Conservation (phyloP, 805 yeast species). For the Candida fluviatilis region DNA sequence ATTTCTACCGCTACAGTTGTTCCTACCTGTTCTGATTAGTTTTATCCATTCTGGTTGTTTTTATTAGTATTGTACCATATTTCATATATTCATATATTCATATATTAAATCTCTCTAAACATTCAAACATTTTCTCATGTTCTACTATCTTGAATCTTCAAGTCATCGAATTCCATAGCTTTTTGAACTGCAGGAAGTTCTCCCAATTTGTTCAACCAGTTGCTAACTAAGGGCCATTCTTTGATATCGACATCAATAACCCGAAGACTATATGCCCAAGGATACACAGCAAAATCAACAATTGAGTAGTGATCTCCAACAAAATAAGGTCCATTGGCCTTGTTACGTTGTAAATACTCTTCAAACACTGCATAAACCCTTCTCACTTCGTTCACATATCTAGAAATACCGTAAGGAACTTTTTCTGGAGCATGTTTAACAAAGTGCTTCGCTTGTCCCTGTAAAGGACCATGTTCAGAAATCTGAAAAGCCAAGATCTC, state of each 20-base stretch:
- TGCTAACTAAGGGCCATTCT: conserved; percentile 35
- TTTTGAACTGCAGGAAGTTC: conserved; percentile 6
- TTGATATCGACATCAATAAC: conserved; percentile 26
- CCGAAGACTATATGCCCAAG: conserved; percentile 36
- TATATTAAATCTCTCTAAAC: too few relatives aligned
- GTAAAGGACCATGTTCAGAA: conserved; percentile 52
- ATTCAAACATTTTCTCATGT: not conserved
- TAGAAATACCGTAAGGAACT: conserved; percentile 48
- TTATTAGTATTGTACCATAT: too few relatives aligned
- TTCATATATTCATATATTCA: not conserved
- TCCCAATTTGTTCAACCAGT: conserved; percentile 32
- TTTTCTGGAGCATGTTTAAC: conserved; percentile 42
- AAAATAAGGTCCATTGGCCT: conserved; percentile 42
- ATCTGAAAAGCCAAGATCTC: conserved; percentile 55
- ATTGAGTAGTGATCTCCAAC: conserved; percentile 57
- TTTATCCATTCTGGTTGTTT: too few relatives aligned
- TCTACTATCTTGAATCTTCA: too few relatives aligned
- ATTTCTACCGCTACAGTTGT: too few relatives aligned
- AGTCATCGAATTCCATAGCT: conserved; percentile 1
- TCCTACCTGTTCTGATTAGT: too few relatives aligned
- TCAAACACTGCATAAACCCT: conserved; percentile 55
- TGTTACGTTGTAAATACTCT: conserved; percentile 43
- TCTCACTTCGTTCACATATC: conserved; percentile 48
- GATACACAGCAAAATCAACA: conserved; percentile 51
- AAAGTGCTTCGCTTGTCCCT: conserved; percentile 58